A percentile compares a stretch with the other conserved stretches of the same genome.
Evolutionary conservation across 257 asterid species (phyloP).

Genomic region (Capsicum pubescens): DNA sequence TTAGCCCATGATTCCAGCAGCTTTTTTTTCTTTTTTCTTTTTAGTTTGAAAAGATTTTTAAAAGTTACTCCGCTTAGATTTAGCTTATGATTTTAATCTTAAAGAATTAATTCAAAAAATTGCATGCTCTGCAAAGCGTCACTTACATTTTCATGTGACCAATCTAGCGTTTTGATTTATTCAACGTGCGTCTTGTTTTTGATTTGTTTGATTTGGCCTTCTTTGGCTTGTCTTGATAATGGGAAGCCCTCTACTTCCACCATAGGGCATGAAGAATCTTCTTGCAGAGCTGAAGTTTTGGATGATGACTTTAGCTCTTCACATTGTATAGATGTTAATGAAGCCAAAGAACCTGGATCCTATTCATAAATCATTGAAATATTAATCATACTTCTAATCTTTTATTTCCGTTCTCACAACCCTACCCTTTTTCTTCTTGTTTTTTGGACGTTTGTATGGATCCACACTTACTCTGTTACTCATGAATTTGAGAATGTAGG

Average conservation of each 20-base stretch:
- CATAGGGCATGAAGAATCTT: slow-evolving; percentile 33
- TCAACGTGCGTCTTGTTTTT: slow-evolving; percentile 22
- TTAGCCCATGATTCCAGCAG: not conserved
- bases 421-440: slow-evolving; percentile 21
- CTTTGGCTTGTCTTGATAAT: slow-evolving; percentile 22
- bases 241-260: slow-evolving; percentile 33
- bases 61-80: not conserved
- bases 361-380: not conserved
- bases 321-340: slow-evolving; percentile 32
- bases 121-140: slow-evolving; percentile 7
- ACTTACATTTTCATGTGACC: not conserved
- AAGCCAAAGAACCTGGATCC: slow-evolving; percentile 24
- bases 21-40: not conserved
- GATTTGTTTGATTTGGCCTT: slow-evolving; percentile 23
- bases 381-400: not conserved
- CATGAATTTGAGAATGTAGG: slow-evolving; percentile 41
- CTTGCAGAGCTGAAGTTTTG: slow-evolving; percentile 30
- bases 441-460: not conserved
- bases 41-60: not conserved
- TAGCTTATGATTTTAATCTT: not conserved
- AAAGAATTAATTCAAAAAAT: not conserved
- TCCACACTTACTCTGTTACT: slow-evolving; percentile 18
- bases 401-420: not conserved
- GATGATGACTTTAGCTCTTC: slow-evolving; percentile 34
- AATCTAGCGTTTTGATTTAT: not conserved